phyloP scores from a whole-genome alignment of 1,139 yeast species.

The Eremothecium cymbalariae region DNA sequence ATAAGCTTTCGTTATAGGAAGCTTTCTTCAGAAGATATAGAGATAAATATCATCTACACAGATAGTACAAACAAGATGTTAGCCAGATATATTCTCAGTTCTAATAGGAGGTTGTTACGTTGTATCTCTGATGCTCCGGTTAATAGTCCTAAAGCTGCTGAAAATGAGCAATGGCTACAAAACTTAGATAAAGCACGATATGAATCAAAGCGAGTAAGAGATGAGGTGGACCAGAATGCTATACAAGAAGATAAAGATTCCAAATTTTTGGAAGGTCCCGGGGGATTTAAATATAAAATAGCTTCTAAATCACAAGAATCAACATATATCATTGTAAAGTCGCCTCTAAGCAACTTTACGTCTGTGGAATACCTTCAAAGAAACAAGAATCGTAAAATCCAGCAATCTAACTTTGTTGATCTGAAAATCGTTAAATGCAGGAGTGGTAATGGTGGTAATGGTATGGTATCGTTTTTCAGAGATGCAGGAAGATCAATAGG shows the following conservation, averaged over 20 bases:
- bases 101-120: too few species aligned
- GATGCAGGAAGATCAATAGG: constrained; percentile 82
- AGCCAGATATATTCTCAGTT: too few species aligned
- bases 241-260: constrained; percentile 2
- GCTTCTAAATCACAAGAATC: constrained; percentile 21
- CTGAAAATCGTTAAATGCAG: constrained; percentile 56
- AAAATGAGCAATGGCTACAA: constrained; percentile 42
- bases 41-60: too few species aligned
- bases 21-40: too few species aligned
- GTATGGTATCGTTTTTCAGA: constrained; percentile 74
- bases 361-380: constrained; percentile 29
- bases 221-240: constrained; percentile 1
- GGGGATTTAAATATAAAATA: constrained; percentile 11
- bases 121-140: constrained; percentile 31
- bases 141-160: constrained; percentile 41
- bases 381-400: constrained; percentile 36
- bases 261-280: neutral
- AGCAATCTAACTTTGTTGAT: constrained; percentile 42
- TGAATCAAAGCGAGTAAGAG: neutral
- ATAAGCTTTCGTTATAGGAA: too few species aligned
- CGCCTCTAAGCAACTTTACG: constrained; percentile 36
- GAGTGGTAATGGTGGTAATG: constrained; percentile 87
- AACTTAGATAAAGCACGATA: constrained; percentile 14
- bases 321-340: constrained; percentile 27
- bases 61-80: too few species aligned